phyloP scores from a whole-genome alignment of 768 basidiomycete species.

The Tephrocybe sp. region DNA sequence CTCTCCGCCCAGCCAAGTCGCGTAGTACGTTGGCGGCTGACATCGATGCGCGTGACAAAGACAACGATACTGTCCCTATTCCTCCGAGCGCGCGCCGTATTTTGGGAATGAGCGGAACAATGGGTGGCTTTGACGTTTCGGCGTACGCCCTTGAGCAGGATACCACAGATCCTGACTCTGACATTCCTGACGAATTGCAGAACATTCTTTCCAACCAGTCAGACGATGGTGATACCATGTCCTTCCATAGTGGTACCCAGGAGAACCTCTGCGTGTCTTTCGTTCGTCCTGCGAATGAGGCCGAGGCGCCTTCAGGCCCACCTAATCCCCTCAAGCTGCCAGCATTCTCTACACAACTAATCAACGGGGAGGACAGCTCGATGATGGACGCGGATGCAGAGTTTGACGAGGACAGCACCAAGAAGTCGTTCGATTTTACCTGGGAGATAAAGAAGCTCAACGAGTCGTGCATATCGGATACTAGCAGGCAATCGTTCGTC shows the following conservation, averaged over 20 bases:
- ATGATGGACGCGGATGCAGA: conserved; percentile 32
- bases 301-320: conserved; percentile 27
- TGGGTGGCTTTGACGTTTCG: conserved; percentile 58
- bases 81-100: conserved; percentile 49
- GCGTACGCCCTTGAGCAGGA: conserved; percentile 44
- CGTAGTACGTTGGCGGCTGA: conserved; percentile 12
- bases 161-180: conserved; percentile 65
- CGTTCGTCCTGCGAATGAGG: conserved; percentile 30
- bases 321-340: conserved; percentile 29
- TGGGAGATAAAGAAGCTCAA: conserved; percentile 70
- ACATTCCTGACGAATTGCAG: conserved; percentile 79
- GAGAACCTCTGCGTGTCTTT: conserved; percentile 42
- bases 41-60: conserved; percentile 10
- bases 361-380: conserved; percentile 42
- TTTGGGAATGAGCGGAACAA: conserved; percentile 65
- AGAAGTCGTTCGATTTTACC: conserved; percentile 82
- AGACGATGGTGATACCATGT: conserved; percentile 40
- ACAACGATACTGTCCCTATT: conserved; percentile 32
- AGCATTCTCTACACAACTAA: conserved; percentile 41
- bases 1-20: conserved; percentile 48
- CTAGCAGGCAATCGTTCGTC: conserved; percentile 74
- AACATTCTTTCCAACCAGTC: conserved; percentile 47
- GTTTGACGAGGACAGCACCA: conserved; percentile 67
- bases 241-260: conserved; percentile 19
- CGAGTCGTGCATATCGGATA: conserved; percentile 66